Evolutionary conservation across 345 rosid genomes (phyloP), one percentile per base, ranked within the genome.

Genomic region (Eucalyptus cloeziana): DNA sequence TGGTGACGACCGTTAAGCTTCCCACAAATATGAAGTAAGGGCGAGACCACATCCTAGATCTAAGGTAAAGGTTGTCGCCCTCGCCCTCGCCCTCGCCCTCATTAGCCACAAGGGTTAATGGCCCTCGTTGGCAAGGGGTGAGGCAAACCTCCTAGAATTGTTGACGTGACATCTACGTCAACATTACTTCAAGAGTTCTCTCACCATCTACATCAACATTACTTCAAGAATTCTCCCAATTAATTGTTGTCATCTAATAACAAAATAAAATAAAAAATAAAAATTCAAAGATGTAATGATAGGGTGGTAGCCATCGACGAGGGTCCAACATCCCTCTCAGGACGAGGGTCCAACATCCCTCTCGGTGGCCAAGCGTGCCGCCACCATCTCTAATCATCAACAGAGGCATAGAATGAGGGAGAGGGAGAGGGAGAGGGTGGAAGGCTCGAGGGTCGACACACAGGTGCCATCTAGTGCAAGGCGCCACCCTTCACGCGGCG

Each of bases 81-180:
- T 6, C 0, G 24, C 58, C 56, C 8, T 6, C 0, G 24, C 58
- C 58, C 58, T 52, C 1, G 62, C 13, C 62, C 30, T 56, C 62
- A 24, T 56, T 10, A 56, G 62, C 62, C 27, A 56, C 62, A 9
- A 56, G 62, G 62, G 62, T 1, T 56, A 5, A 56, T 56, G 62
- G 62, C 30, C 30, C 62, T 56, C 2, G 3, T 24, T 25, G 30
- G 62, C 62, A 56, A 9, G 62, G 1, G 6, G 6, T 6, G 27
- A 56, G 4, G 30, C 62, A 10, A 56, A 2, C 2, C 62, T 56
- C 6, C 30, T 56, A 56, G 30, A 56, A 56, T 56, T 24, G 30
- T 56, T 22, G 62, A 56, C 62, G 30, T 4, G 30, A 56, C 30
- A 56, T 56, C 62, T 56, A 24, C 30, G 27, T 56, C 62, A 56